Evolutionary conservation across 2,329 filamentous ascomycete genomes (phyloP).

Genomic region (Paecilomyces variotii): DNA sequence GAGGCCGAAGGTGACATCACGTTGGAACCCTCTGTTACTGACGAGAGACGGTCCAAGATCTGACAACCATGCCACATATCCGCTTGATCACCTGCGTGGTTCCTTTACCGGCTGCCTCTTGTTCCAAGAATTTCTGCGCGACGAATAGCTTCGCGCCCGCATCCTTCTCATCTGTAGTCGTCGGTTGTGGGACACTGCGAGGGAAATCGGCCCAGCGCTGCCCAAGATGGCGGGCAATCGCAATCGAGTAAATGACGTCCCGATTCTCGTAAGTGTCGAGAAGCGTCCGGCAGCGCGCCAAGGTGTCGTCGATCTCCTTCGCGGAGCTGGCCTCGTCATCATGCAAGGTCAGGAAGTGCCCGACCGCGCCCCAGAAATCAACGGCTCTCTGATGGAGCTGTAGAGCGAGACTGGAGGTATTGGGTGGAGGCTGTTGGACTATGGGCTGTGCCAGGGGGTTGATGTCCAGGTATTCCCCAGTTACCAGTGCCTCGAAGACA

Average conservation of each 20-base stretch:
- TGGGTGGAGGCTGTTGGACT: conserved; percentile 32
- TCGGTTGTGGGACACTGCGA: conserved; percentile 46
- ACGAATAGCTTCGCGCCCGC: conserved; percentile 59
- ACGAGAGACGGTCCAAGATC: conserved; percentile 45
- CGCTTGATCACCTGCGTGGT: conserved; percentile 65
- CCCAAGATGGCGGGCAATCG: conserved; percentile 67
- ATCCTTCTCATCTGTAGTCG: conserved; percentile 59
- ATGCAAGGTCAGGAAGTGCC: conserved; percentile 60
- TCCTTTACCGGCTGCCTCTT: conserved; percentile 59
- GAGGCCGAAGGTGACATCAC: neutral
- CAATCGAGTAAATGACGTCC: conserved; percentile 84
- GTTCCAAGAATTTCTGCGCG: conserved; percentile 61
- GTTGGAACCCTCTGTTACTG: conserved; percentile 15
- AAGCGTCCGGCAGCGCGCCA: conserved; percentile 59
- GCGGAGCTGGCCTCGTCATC: conserved; percentile 48
- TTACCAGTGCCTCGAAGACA: conserved; percentile 68
- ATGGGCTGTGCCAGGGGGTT: conserved; percentile 38
- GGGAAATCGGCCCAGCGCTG: conserved; percentile 55
- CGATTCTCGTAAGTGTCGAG: conserved; percentile 78
- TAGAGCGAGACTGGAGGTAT: conserved; percentile 35
- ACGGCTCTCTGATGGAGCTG: conserved; percentile 55
- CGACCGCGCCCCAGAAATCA: conserved; percentile 76
- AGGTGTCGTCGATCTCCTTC: conserved; percentile 56
- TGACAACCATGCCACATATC: conserved; percentile 59
- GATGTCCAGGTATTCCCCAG: conserved; percentile 57